phyloP scores from a whole-genome alignment of 331 rosid species.

The Arachis monticola region DNA sequence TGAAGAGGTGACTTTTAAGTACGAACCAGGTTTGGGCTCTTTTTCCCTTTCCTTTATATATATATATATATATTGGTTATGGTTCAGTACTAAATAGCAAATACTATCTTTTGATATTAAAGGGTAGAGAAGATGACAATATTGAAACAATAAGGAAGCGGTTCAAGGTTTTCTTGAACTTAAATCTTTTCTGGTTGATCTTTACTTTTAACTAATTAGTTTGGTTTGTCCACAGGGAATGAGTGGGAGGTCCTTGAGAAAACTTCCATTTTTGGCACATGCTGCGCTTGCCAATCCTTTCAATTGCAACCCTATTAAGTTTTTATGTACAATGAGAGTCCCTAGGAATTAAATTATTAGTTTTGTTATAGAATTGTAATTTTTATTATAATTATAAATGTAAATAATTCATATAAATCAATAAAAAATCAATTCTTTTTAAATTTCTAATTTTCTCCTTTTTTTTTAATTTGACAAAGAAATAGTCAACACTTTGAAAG shows the following conservation, averaged over 20 bases:
- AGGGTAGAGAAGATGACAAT: conserved; percentile 97
- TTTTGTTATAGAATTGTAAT: too few relatives aligned
- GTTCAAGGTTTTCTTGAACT: conserved; percentile 63
- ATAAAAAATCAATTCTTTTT: too few relatives aligned
- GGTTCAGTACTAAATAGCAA: conserved; percentile 1
- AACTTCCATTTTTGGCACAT: conserved; percentile 92
- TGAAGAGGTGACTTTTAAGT: conserved; percentile 84
- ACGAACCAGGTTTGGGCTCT: conserved; percentile 75
- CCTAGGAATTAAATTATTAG: too few relatives aligned
- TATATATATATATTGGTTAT: background rate
- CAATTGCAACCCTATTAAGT: conserved; percentile 65
- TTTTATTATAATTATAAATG: too few relatives aligned
- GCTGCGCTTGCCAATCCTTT: conserved; percentile 74
- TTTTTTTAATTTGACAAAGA: too few relatives aligned
- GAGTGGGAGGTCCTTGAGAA: conserved; percentile 92
- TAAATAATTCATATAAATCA: too few relatives aligned
- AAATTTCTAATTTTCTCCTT: too few relatives aligned
- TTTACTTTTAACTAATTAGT: conserved; percentile 3
- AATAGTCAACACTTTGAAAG: too few relatives aligned
- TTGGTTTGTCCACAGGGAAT: conserved; percentile 63
- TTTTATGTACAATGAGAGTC: conserved; percentile 63
- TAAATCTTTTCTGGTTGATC: conserved; percentile 23
- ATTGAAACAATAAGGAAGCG: conserved; percentile 93
- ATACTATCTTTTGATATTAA: conserved; percentile 25
- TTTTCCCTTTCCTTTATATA: background rate